Evolutionary conservation across 257 asterid species (phyloP).

Genomic region (Rubia yunnanensis): DNA sequence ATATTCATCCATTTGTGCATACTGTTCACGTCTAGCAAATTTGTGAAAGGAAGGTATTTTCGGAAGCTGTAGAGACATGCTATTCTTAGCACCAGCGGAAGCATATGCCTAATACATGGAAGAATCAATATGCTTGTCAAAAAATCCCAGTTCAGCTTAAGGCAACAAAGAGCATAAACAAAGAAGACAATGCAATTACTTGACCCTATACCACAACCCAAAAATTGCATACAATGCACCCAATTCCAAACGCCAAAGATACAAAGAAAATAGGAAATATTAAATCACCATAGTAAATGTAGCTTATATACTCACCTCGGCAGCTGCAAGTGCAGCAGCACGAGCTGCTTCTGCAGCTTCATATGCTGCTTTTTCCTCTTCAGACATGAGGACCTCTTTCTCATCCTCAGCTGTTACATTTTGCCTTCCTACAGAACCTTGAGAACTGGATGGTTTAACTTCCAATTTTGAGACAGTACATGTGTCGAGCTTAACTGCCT

Average conservation of each 20-base stretch:
- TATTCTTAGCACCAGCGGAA: conserved; percentile 65
- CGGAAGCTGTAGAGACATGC: conserved; percentile 55
- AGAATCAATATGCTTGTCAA: conserved; percentile 10
- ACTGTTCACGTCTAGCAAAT: conserved; percentile 88
- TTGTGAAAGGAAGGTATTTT: conserved; percentile 93
- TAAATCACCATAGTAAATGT: not conserved
- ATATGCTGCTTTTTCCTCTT: conserved; percentile 86
- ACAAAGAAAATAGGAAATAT: not conserved
- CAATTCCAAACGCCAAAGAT: not conserved
- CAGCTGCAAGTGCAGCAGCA: conserved; percentile 90
- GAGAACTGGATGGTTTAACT: conserved; percentile 41
- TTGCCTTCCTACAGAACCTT: conserved; percentile 42
- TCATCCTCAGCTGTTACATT: conserved; percentile 35
- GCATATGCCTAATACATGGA: conserved; percentile 67
- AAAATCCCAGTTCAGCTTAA: not conserved
- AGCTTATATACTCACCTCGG: conserved; percentile 53
- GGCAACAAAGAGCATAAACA: not conserved
- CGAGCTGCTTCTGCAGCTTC: conserved; percentile 96
- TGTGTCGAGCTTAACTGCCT: conserved; percentile 31
- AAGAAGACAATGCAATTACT: not conserved
- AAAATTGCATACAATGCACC: not conserved
- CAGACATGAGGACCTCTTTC: conserved; percentile 53
- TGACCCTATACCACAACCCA: not conserved
- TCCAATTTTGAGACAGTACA: conserved; percentile 37
- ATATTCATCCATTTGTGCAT: conserved; percentile 56